Conservation (phyloP, 2,329 filamentous ascomycete species). For the Aspergillus pseudoviridinutans region DNA sequence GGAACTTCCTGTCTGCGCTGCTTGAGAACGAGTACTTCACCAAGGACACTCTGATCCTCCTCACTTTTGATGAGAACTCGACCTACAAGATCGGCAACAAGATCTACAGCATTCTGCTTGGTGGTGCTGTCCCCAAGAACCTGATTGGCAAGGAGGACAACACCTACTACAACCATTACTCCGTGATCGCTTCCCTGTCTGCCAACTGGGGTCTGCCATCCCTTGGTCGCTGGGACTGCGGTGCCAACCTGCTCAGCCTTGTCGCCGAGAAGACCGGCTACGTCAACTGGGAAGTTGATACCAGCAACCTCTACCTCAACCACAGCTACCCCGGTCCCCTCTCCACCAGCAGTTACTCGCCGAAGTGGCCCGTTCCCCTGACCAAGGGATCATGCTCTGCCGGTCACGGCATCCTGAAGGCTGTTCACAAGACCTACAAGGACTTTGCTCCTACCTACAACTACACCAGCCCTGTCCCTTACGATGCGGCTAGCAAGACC, state of each 20-base stretch:
- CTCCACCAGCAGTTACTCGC: slow-evolving; percentile 21
- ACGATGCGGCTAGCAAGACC: slow-evolving; percentile 18
- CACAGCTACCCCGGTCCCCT: slow-evolving; percentile 50
- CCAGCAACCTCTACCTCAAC: slow-evolving; percentile 49
- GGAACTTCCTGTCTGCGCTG: slow-evolving; percentile 65
- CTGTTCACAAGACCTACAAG: slow-evolving; percentile 30
- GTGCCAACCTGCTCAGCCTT: slow-evolving; percentile 63
- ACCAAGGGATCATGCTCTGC: slow-evolving; percentile 33
- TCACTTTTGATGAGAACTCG: slow-evolving; percentile 81
- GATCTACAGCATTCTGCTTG: slow-evolving; percentile 67
- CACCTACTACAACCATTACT: slow-evolving; percentile 72
- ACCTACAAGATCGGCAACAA: slow-evolving; percentile 65
- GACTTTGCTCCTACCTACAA: slow-evolving; percentile 25
- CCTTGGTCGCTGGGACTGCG: slow-evolving; percentile 68
- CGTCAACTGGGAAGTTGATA: slow-evolving; percentile 38
- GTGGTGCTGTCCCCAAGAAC: slow-evolving; percentile 63
- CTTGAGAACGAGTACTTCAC: slow-evolving; percentile 68
- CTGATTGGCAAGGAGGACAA: slow-evolving; percentile 65
- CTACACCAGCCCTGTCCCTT: slow-evolving; percentile 31
- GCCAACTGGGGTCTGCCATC: slow-evolving; percentile 68
- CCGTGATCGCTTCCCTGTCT: slow-evolving; percentile 61
- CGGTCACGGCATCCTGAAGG: slow-evolving; percentile 30
- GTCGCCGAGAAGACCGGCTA: slow-evolving; percentile 62
- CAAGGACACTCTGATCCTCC: slow-evolving; percentile 69
- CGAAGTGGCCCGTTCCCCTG: slow-evolving; percentile 28